Base-by-base conservation (phyloP, 2,329 filamentous ascomycete genomes). In the Verticillium nonalfalfae region DNA sequence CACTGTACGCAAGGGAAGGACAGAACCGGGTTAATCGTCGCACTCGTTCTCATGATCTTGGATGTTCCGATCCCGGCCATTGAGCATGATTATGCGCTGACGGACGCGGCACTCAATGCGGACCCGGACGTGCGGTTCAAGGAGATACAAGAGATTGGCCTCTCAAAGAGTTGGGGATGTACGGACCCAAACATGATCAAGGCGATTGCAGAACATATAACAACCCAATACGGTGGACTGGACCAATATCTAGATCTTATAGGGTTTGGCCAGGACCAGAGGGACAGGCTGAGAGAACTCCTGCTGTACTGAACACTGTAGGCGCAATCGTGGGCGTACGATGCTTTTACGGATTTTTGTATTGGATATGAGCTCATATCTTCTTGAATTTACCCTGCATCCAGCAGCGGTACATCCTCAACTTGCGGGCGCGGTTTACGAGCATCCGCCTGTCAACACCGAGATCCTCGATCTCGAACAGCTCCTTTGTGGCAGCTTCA, bases 391-490 rank as follows among this genome's bases (percentile, higher is more conserved):
- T 85, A 35, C 90, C 91, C 75, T 96, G 91, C 73, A 96, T 85
- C 93, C 95, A 99, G 79, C 94, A 98, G 64, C 95, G 87, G 76
- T 98, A 98, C 95, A 99, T 99, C 78, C 98, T 99, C 57, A 97
- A 80, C 76, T 93, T 90, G 70, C 89, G 85, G 60, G 93, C 91
- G 66, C 95, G 86, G 74, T 99, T 99, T 61, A 99, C 92, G 60
- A 99, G 82, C 79, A 99, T 83, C 63, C 95, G 87, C 66, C 92
- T 87, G 73, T 99, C 95, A 60, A 94, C 84, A 33, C 89, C 95
- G 39, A 98, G 82, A 56, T 95, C 85, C 61, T 90, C 78, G 56
- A 97, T 78, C 57, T 92, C 85, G 68, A 98, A 92, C 1, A 73
- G 73, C 14, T 70, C 69, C 60, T 71, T 67, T 58, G 75, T 65